Conservation (phyloP, 2,329 filamentous ascomycete species). For the Byssochlamys sp. region DNA sequence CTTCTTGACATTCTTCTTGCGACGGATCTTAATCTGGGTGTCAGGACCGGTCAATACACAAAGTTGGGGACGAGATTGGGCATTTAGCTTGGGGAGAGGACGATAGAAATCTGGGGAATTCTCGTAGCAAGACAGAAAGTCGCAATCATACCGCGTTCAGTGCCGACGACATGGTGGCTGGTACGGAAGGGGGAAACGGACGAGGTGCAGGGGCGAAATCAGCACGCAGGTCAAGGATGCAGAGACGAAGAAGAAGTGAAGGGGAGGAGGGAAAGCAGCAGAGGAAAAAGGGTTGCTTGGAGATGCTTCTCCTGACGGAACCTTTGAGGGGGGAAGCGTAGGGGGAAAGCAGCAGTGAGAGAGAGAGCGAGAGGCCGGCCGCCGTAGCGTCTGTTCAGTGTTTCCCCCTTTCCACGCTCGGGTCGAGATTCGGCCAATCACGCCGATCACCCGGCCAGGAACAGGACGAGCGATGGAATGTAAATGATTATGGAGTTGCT, state of each 20-base stretch:
- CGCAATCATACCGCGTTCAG: constrained; percentile 43
- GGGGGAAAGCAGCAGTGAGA: neutral
- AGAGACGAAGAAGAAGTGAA: constrained; percentile 11
- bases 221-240: constrained; percentile 5
- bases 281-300: constrained; percentile 8
- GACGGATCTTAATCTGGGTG: constrained; percentile 79
- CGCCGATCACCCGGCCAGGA: constrained; percentile 1
- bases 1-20: constrained; percentile 99
- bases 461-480: neutral
- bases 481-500: no score
- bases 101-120: constrained; percentile 13
- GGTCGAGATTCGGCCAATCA: constrained; percentile 14
- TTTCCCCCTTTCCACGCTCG: constrained; percentile 18
- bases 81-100: constrained; percentile 13
- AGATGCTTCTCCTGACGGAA: constrained; percentile 9
- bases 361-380: neutral
- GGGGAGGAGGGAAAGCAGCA: constrained; percentile 6
- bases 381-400: constrained; percentile 8
- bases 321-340: constrained; percentile 8
- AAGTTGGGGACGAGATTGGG: neutral
- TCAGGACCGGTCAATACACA: neutral
- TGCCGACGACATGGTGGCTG: constrained; percentile 43
- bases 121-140: constrained; percentile 11
- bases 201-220: neutral
- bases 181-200: neutral